These are phyloP conservation scores for Starmera stellimalicola DNA, from an alignment of 1,139 yeast genomes.

Conservation along the genomic window DNA sequence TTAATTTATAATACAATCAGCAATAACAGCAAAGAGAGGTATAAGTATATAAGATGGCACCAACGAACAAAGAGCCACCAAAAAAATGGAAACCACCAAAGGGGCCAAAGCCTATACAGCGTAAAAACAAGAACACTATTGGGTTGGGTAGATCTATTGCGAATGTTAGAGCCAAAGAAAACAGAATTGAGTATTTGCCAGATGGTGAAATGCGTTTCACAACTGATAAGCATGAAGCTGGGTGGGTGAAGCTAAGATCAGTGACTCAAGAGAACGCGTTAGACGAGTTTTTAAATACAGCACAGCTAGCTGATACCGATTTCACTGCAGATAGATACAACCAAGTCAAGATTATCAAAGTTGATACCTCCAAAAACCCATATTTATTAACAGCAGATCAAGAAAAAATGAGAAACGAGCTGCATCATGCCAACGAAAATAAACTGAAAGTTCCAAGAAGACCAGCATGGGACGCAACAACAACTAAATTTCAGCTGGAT, in stretches of 20 bases:
- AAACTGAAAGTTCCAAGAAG: slow-evolving; percentile 91
- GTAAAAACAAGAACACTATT: slow-evolving; percentile 71
- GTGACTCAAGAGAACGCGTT: slow-evolving; percentile 91
- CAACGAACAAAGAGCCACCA: slow-evolving; percentile 32
- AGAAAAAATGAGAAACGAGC: slow-evolving; percentile 47
- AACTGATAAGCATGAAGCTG: slow-evolving; percentile 75
- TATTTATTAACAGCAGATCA: slow-evolving; percentile 60
- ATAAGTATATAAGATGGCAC: no score
- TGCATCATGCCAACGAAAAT: slow-evolving; percentile 68
- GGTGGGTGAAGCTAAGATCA: slow-evolving; percentile 84
- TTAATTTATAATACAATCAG: no score
- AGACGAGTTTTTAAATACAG: slow-evolving; percentile 91
- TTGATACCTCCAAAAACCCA: slow-evolving; percentile 46
- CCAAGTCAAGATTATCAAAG: slow-evolving; percentile 76
- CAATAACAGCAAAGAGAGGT: no score
- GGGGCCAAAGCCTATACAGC: slow-evolving; percentile 85
- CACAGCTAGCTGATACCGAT: slow-evolving; percentile 92
- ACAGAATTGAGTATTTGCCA: slow-evolving; percentile 61
- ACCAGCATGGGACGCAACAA: slow-evolving; percentile 72
- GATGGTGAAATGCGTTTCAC: slow-evolving; percentile 83
- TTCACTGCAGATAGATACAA: slow-evolving; percentile 85
- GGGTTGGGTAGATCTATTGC: slow-evolving; percentile 84
- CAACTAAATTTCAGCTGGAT: slow-evolving; percentile 71
- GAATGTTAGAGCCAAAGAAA: slow-evolving; percentile 62
- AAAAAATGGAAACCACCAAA: slow-evolving; percentile 65